Base-by-base conservation (phyloP, 805 yeast species). In the Metschnikowia matae region DNA sequence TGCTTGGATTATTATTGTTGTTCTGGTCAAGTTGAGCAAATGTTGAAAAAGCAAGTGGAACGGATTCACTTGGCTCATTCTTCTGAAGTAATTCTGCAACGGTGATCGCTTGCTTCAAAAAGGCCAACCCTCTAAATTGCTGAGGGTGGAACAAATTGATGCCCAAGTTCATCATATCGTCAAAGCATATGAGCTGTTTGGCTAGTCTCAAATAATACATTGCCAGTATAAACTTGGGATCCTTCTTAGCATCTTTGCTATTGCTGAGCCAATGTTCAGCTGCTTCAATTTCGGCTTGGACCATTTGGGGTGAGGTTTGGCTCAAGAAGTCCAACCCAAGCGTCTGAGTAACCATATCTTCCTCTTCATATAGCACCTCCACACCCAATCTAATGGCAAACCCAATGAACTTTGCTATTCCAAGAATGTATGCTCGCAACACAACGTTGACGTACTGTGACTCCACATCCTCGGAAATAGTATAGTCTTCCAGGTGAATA, bases 301-400 rank as follows among this genome's bases (percentile, higher is more conserved):
- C 62, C 6, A 57, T 53, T 17, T 57, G 60, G 3, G 61, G 46
- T 11, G 63, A 50, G 6, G 69, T 59, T 43, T 57, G 61, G 13
- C 46, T 44, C 43, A 71, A 62, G 48, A 67, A 68, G 52, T 55
- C 59, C 75, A 73, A 58, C 36, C 81, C 83, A 83, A 84, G 81
- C 13, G 75, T 73, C 56, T 84, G 80, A 1, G 85, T 79, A 49
- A 83, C 82, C 32, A 87, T 67, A 65, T 87, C 95, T 61, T 87
- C 94, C 59, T 85, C 94, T 60, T 86, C 89, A 54, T 79, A 81
- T 10, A 85, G 69, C 7, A 82, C 84, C n/a, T 83, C 84, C 46
- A 69, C 69, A 1, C 84, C 82, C 35, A 83, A 67, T 7, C 66
- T 64, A 3, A 78, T 52, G 14, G 74, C 67, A 13, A 77, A 68